Conservation (phyloP, 441 rosid species). For the Gossypium schwendimanii region DNA sequence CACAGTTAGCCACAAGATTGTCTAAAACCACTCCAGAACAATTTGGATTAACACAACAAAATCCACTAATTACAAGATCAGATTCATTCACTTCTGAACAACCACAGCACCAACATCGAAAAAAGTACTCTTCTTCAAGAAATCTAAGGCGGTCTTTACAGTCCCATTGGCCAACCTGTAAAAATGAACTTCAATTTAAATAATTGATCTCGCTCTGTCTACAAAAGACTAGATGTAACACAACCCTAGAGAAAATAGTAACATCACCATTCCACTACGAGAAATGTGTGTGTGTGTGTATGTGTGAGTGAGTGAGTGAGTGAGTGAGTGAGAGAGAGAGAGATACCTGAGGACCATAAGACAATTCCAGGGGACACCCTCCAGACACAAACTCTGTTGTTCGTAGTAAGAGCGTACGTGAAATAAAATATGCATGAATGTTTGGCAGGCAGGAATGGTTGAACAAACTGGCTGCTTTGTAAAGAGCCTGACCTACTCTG, state of each 20-base stretch:
- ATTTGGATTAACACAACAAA: constrained; percentile 41
- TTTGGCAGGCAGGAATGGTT: constrained; percentile 91
- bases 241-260: neutral
- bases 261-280: neutral
- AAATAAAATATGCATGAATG: constrained; percentile 75
- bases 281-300: neutral
- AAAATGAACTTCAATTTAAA: constrained; percentile 13
- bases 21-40: constrained; percentile 73
- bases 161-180: constrained; percentile 75
- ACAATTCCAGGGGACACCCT: constrained; percentile 67
- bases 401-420: constrained; percentile 59
- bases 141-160: constrained; percentile 60
- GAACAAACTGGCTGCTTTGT: constrained; percentile 60
- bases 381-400: constrained; percentile 50
- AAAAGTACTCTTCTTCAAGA: constrained; percentile 67
- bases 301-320: neutral
- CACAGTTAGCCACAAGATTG: constrained; percentile 24
- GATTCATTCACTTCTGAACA: constrained; percentile 57
- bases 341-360: constrained; percentile 82
- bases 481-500: constrained; percentile 78
- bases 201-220: neutral
- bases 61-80: constrained; percentile 68
- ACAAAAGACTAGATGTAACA: neutral
- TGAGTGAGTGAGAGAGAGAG: constrained; percentile 1
- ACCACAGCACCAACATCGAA: constrained; percentile 60